phyloP scores from a whole-genome alignment of 257 asterid genomes.

The Striga asiatica region DNA sequence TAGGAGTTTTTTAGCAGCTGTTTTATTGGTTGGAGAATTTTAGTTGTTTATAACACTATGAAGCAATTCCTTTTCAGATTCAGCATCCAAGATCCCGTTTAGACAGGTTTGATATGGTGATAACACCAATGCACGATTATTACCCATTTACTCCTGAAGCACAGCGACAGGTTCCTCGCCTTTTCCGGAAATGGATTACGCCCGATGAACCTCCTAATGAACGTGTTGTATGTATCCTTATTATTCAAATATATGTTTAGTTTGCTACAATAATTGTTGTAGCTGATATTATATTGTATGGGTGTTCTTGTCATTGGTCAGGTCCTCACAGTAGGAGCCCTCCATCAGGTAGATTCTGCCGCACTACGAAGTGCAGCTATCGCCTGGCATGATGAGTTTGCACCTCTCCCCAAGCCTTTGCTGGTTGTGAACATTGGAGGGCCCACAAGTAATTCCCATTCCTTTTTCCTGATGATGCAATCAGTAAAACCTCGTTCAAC shows the following conservation, averaged over 20 bases:
- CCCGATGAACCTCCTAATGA: constrained; percentile 69
- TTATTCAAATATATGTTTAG: constrained; percentile 4
- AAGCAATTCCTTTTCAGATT: constrained; percentile 46
- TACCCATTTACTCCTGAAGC: constrained; percentile 69
- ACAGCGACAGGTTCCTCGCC: constrained; percentile 72
- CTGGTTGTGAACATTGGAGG: constrained; percentile 91
- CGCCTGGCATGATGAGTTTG: constrained; percentile 84
- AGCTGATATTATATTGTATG: constrained; percentile 11
- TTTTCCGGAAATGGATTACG: constrained; percentile 83
- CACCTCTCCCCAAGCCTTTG: constrained; percentile 79
- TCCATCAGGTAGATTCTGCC: constrained; percentile 82
- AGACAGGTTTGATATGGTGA: constrained; percentile 91
- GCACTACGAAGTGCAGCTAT: constrained; percentile 72
- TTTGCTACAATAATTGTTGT: constrained; percentile 1
- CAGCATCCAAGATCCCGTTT: constrained; percentile 93
- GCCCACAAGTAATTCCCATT: constrained; percentile 61
- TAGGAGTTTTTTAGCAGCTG: not conserved
- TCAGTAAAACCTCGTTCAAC: not conserved
- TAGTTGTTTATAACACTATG: not conserved
- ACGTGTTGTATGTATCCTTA: constrained; percentile 52
- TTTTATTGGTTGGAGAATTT: not conserved
- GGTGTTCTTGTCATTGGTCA: constrained; percentile 19
- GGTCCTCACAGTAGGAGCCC: constrained; percentile 93
- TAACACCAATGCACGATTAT: constrained; percentile 87
- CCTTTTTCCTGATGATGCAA: constrained; percentile 14